These are phyloP conservation scores for Neurospora discreta DNA, from an alignment of 495 filamentous ascomycete genomes.

Conservation along the genomic window DNA sequence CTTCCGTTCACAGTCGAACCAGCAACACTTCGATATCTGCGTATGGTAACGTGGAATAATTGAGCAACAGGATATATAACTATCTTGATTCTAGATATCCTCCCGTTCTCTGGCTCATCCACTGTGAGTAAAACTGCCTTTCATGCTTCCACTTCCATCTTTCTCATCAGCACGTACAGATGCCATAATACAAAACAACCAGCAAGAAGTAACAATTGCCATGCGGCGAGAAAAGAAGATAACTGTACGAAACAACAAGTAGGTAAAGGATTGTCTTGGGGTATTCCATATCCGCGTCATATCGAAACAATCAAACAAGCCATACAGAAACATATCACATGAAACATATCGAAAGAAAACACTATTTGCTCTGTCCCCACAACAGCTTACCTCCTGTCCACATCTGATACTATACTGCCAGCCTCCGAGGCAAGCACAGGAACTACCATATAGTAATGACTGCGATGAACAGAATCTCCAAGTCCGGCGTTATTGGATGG, in stretches of 20 bases:
- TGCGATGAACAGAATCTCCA: background rate
- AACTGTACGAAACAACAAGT: background rate
- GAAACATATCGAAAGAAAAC: background rate
- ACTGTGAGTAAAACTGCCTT: background rate
- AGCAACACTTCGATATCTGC: background rate
- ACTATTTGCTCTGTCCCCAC: background rate
- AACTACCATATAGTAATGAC: background rate
- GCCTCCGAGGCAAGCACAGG: background rate
- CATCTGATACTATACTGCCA: background rate
- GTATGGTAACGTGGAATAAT: background rate
- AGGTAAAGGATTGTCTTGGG: conserved; percentile 3
- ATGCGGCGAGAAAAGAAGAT: conserved; percentile 3
- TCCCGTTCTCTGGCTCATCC: background rate
- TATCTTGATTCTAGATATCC: background rate
- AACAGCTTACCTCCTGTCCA: background rate
- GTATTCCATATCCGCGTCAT: conserved; percentile 15
- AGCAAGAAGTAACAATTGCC: background rate
- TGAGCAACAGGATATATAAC: background rate
- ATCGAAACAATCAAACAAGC: conserved; percentile 2
- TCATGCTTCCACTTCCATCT: background rate
- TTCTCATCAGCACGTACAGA: background rate
- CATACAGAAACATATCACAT: conserved; percentile 13
- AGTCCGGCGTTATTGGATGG: background rate
- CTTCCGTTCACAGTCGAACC: background rate
- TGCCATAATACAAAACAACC: background rate